A percentile compares a stretch with the other conserved stretches of the same genome.
phyloP scores from a whole-genome alignment of 345 rosid species.

The Ricinus communis region DNA sequence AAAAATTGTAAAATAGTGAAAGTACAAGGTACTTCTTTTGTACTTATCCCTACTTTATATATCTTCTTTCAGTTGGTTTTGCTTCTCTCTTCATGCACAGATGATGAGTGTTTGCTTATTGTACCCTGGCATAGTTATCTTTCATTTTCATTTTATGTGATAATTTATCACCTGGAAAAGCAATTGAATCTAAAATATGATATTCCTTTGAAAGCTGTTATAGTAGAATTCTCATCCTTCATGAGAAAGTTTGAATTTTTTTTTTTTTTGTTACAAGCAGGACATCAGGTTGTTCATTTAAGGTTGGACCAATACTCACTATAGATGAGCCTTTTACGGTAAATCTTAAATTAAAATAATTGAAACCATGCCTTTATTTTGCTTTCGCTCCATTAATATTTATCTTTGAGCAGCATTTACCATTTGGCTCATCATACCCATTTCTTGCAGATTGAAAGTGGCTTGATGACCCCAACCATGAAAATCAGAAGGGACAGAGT shows the following conservation, averaged over 20 bases:
- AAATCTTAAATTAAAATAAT: too few relatives aligned
- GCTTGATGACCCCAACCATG: conserved; percentile 95
- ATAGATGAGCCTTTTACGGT: conserved; percentile 79
- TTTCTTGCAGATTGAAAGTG: conserved; percentile 75
- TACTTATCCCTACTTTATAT: too few relatives aligned
- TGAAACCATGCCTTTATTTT: too few relatives aligned
- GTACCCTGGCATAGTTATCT: too few relatives aligned
- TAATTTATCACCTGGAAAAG: too few relatives aligned
- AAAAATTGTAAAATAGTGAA: too few relatives aligned
- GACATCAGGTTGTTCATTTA: conserved; percentile 69
- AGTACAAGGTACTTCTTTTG: too few relatives aligned
- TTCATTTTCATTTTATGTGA: too few relatives aligned
- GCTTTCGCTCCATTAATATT: not conserved
- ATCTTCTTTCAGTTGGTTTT: too few relatives aligned
- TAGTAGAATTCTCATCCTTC: not conserved
- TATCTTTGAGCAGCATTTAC: not conserved
- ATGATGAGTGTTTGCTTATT: too few relatives aligned
- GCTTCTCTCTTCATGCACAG: too few relatives aligned
- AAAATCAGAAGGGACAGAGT: conserved; percentile 80
- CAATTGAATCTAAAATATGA: too few relatives aligned
- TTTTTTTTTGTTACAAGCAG: conserved; percentile 39
- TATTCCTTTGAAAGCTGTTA: not conserved
- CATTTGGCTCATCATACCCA: not conserved
- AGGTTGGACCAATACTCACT: conserved; percentile 69
- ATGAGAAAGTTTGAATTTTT: not conserved